Conservation (phyloP, 2,329 filamentous ascomycete species). For the Fusarium verticillioides region DNA sequence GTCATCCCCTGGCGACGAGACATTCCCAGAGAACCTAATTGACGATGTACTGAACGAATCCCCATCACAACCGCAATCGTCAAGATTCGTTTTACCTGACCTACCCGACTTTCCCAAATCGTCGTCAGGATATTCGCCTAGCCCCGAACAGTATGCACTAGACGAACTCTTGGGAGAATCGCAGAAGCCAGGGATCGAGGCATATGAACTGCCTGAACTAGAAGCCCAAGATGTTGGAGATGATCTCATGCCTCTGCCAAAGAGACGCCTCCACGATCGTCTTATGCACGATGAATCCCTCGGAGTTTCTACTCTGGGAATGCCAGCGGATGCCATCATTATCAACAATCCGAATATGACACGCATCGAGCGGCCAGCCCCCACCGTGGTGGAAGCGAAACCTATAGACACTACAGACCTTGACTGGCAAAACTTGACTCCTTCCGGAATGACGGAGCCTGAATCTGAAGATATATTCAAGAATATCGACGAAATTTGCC, state of each 20-base stretch:
- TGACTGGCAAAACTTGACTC: slow-evolving; percentile 49
- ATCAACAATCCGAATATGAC: slow-evolving; percentile 54
- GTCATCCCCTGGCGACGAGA: not conserved
- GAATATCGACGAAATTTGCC: slow-evolving; percentile 62
- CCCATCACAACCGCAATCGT: not conserved
- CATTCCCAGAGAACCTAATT: not conserved
- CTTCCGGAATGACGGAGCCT: slow-evolving; percentile 40
- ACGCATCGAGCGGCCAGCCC: slow-evolving; percentile 25
- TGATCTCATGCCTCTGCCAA: not conserved
- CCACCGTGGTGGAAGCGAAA: slow-evolving; percentile 35
- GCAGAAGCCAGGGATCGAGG: not conserved
- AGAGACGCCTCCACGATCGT: slow-evolving; percentile 35
- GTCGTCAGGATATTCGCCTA: not conserved
- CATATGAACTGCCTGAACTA: slow-evolving; percentile 10
- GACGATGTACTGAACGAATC: not conserved
- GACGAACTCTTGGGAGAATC: not conserved
- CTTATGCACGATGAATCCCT: slow-evolving; percentile 47
- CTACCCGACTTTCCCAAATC: not conserved
- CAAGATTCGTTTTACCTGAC: not conserved
- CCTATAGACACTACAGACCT: slow-evolving; percentile 24
- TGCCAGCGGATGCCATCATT: slow-evolving; percentile 58
- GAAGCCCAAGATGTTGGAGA: not conserved
- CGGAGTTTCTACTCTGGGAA: slow-evolving; percentile 49
- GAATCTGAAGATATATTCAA: slow-evolving; percentile 51
- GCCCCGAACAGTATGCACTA: not conserved